Evolutionary conservation across 2,329 filamentous ascomycete genomes (phyloP).

Genomic region (Zymoseptoria pseudotritici): DNA sequence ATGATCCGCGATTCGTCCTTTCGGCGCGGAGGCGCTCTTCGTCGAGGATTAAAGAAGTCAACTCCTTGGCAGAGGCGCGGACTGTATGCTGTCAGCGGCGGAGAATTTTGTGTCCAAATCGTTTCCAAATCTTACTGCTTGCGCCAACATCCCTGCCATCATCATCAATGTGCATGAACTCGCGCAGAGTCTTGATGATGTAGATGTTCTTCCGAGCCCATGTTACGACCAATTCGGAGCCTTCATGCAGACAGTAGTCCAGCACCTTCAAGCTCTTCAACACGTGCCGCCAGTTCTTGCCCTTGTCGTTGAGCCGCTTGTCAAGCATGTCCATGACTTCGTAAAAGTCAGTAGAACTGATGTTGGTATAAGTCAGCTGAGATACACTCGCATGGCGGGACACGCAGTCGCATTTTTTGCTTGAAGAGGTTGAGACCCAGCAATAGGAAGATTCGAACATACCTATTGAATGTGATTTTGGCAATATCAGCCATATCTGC

Average conservation of each 20-base stretch:
- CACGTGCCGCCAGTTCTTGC: slow-evolving; percentile 98
- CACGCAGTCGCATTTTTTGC: not conserved
- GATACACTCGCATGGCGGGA: not conserved
- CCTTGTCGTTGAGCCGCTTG: slow-evolving; percentile 96
- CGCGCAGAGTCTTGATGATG: slow-evolving; percentile 95
- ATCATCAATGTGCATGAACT: slow-evolving; percentile 95
- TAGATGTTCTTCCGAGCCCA: slow-evolving; percentile 98
- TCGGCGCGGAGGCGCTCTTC: slow-evolving; percentile 88
- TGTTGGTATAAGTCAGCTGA: not conserved
- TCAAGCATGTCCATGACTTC: slow-evolving; percentile 99
- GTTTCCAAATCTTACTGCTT: slow-evolving; percentile 60
- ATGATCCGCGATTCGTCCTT: slow-evolving; percentile 82
- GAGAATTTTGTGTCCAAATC: not conserved
- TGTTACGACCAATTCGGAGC: slow-evolving; percentile 90
- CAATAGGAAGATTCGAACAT: slow-evolving; percentile 34
- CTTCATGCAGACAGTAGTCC: slow-evolving; percentile 96
- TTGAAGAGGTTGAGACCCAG: not conserved
- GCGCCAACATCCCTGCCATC: slow-evolving; percentile 92
- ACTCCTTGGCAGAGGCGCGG: slow-evolving; percentile 88
- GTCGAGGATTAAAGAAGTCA: slow-evolving; percentile 84
- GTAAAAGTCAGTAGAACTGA: slow-evolving; percentile 90
- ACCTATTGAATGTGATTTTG: slow-evolving; percentile 97
- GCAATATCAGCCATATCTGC: slow-evolving; percentile 99
- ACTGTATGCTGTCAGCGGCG: slow-evolving; percentile 51
- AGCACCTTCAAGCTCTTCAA: slow-evolving; percentile 95